Conservation (phyloP, 2,329 filamentous ascomycete genomes). For the Lojkania enalia region DNA sequence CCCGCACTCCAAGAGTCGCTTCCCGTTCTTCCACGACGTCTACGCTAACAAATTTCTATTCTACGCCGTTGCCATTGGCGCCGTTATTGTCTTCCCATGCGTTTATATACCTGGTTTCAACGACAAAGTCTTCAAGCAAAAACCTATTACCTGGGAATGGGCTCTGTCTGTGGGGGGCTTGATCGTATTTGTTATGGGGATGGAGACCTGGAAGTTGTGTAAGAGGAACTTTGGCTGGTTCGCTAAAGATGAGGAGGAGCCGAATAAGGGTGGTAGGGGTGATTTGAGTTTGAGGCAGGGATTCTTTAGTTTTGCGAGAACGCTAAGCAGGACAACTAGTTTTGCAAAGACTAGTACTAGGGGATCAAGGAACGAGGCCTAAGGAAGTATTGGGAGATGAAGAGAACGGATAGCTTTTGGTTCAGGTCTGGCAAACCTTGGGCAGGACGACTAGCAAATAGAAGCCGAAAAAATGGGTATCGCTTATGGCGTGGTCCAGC, state of each 20-base stretch:
- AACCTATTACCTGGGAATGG: constrained; percentile 27
- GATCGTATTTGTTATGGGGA: constrained; percentile 22
- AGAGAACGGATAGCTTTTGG: too few relatives aligned
- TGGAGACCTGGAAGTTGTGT: constrained; percentile 25
- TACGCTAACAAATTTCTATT: constrained; percentile 53
- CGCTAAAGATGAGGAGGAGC: constrained; percentile 15
- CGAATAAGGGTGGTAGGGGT: constrained; percentile 4
- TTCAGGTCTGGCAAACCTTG: too few relatives aligned
- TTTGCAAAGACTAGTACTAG: constrained; percentile 11
- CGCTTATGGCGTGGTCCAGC: too few relatives aligned
- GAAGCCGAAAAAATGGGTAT: too few relatives aligned
- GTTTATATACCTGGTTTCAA: constrained; percentile 43
- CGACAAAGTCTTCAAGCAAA: constrained; percentile 27
- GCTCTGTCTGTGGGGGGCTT: constrained; percentile 18
- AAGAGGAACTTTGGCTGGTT: constrained; percentile 25
- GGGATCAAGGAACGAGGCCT: too few relatives aligned
- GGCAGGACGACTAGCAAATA: too few relatives aligned
- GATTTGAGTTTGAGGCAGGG: constrained; percentile 19
- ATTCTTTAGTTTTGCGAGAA: constrained; percentile 24
- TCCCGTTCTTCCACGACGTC: constrained; percentile 23
- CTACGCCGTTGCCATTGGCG: constrained; percentile 63
- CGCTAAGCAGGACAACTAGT: constrained; percentile 14
- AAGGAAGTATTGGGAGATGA: too few relatives aligned
- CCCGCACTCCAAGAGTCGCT: constrained; percentile 14
- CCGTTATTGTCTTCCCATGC: constrained; percentile 61